Conservation (phyloP, 495 filamentous ascomycete genomes). For the Lophiostoma macrostomum region DNA sequence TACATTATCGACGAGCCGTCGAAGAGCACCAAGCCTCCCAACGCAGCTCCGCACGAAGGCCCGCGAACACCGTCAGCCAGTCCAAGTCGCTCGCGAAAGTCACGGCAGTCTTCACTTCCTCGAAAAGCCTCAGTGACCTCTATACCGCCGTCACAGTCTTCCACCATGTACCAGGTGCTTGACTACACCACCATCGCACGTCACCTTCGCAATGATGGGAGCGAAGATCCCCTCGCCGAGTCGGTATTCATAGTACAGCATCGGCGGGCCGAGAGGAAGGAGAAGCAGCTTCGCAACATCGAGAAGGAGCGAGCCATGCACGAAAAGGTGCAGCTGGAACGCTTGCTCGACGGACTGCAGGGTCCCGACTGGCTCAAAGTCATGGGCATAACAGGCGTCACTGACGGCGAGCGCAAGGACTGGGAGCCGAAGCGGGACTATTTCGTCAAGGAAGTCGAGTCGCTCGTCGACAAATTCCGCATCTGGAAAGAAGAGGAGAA, state of each 20-base stretch:
- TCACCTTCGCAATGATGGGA: conserved; percentile 34
- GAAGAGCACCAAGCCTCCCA: conserved; percentile 32
- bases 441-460: conserved; percentile 76
- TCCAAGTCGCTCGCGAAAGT: conserved; percentile 21
- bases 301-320: conserved; percentile 90
- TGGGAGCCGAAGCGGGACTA: conserved; percentile 82
- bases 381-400: conserved; percentile 87
- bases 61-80: conserved; percentile 33
- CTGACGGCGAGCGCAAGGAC: conserved; percentile 75
- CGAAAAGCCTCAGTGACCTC: conserved; percentile 35
- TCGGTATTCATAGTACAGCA: conserved; percentile 65
- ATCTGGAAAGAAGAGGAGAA: conserved; percentile 90
- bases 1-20: conserved; percentile 50
- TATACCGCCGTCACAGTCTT: conserved; percentile 49
- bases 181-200: conserved; percentile 55
- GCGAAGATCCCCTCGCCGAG: conserved; percentile 67
- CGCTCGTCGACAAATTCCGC: conserved; percentile 80
- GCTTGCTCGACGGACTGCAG: conserved; percentile 79
- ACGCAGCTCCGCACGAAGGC: conserved; percentile 16
- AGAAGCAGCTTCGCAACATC: conserved; percentile 89
- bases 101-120: background rate
- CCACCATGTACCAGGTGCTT: conserved; percentile 51
- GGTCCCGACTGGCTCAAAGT: conserved; percentile 90
- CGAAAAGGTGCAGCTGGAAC: conserved; percentile 82
- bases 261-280: conserved; percentile 74